Conservation (phyloP, 2,329 filamentous ascomycete species). For the Talaromyces sp. region DNA sequence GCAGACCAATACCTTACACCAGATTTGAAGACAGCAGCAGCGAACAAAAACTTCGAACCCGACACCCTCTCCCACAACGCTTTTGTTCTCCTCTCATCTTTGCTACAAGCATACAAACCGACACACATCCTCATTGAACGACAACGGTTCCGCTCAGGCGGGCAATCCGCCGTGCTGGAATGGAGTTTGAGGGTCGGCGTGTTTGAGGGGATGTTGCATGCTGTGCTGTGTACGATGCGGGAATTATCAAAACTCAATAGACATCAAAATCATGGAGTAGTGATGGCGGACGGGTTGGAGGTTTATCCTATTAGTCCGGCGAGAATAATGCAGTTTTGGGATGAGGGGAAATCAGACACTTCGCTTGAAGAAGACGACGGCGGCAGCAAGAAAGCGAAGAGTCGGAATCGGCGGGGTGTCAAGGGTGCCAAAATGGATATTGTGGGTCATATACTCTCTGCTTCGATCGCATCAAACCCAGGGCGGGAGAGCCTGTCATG, state of each 20-base stretch:
- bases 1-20: too few species aligned
- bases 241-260: constrained; percentile 29
- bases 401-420: constrained; percentile 24
- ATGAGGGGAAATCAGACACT: not conserved
- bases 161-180: constrained; percentile 66
- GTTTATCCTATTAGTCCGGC: constrained; percentile 55
- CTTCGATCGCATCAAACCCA: not conserved
- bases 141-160: constrained; percentile 64
- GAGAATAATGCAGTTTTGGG: constrained; percentile 58
- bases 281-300: constrained; percentile 45
- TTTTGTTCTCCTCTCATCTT: constrained; percentile 53
- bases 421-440: constrained; percentile 63
- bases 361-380: not conserved
- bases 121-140: constrained; percentile 70
- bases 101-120: constrained; percentile 55
- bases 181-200: constrained; percentile 83
- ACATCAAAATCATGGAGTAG: constrained; percentile 24
- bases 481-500: not conserved
- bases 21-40: too few species aligned
- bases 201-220: constrained; percentile 78
- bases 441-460: constrained; percentile 38
- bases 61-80: constrained; percentile 55
- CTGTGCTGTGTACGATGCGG: constrained; percentile 60
- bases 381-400: constrained; percentile 19
- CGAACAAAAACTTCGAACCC: constrained; percentile 50